Base-by-base conservation (phyloP, 495 filamentous ascomycete genomes). In the Sabuloglossum arenarium region DNA sequence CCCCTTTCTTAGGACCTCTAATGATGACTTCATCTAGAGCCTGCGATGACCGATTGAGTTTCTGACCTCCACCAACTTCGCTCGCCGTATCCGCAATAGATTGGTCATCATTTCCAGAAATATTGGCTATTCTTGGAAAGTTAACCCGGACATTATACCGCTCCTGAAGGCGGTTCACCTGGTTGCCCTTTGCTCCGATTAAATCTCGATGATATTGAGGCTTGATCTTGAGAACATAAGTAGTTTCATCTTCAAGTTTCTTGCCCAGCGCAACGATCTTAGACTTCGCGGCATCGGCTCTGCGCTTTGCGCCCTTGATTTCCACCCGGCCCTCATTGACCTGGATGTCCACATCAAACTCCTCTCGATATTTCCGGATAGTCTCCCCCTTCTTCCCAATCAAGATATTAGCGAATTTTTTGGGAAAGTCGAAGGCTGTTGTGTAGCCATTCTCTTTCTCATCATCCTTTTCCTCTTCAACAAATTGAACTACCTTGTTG, bases 261-360 rank as follows among this genome's bases (percentile, higher is more conserved):
- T 83, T 86, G 46, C 74, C 83, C 60, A 91, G 67, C 54, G 78
- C 75, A 54, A 79, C 67, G 63, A 96, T 93, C 59, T 88, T 79
- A 27, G 77, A 62, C 65, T 80, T 88, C 59, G 85, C 84, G 27
- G 79, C 82, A 64, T 94, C 87, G 8, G 88, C 86, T 71, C 94
- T 85, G 24, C 77, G 79, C 67, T 79, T 75, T 12, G 80, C 80
- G n/a, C 80, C 80, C 66, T 82, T 82, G 62, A 84, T 72, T 59
- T 81, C 79, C 31, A 83, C 78, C 68, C 79, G 81, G 60, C 80
- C 80, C 50, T 82, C 78, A 58, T 79, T 73, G 32, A 97, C 79
- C 64, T 93, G 85, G 61, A 99, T 96, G 46, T 97, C 91, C 31
- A 99, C 93, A 65, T 97, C 93, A 61, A 93, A 94, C 65, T 91